Conservation (phyloP, 345 rosid species). For the Raphanus raphanistrum region DNA sequence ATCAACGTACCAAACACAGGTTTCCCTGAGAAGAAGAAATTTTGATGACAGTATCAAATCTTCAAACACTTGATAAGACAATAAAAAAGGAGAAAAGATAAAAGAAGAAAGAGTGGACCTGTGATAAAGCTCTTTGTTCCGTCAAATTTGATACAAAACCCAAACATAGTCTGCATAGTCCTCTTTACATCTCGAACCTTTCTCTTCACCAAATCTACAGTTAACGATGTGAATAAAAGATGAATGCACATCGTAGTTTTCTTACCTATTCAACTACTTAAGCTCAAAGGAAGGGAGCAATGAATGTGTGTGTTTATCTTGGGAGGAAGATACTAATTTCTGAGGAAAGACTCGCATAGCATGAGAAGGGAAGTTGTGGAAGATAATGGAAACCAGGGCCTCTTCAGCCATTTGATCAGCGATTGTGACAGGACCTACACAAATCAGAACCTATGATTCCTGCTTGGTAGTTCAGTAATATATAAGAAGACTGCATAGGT, state of each 20-base stretch:
- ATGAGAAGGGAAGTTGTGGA: conserved; percentile 79
- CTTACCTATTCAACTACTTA: no score
- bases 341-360: conserved; percentile 62
- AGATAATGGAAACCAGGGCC: conserved; percentile 70
- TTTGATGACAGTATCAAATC: conserved; percentile 4
- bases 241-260: neutral
- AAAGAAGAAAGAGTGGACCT: conserved; percentile 43
- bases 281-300: no score
- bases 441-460: conserved; percentile 1
- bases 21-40: conserved; percentile 61
- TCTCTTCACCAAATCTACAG: conserved; percentile 91
- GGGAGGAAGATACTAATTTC: neutral
- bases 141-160: conserved; percentile 94
- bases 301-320: neutral
- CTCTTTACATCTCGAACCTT: conserved; percentile 90
- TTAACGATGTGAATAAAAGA: neutral
- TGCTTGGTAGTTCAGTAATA: neutral
- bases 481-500: neutral
- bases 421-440: conserved; percentile 88
- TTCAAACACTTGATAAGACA: conserved; percentile 5
- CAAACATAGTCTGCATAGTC: conserved; percentile 85
- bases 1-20: conserved; percentile 90
- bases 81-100: no score
- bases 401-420: conserved; percentile 94
- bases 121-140: conserved; percentile 97